A percentile compares a stretch with the other conserved stretches of the same genome.
Evolutionary conservation across 1,139 yeast genomes (phyloP).

Genomic region (Lodderomyces jiufengensis): DNA sequence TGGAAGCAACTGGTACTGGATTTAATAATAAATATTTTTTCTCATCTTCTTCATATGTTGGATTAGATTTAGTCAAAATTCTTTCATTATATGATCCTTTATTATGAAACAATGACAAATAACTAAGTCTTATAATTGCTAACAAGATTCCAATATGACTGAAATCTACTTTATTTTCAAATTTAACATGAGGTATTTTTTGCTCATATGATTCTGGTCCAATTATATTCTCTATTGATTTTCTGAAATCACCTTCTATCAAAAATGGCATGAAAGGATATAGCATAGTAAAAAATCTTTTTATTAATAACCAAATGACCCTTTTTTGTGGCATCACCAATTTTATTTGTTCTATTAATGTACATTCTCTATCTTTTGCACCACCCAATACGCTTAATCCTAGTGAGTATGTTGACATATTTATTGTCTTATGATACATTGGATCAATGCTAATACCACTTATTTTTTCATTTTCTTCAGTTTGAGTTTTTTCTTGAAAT

Average conservation of each 20-base stretch:
- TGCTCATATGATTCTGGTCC: conserved; percentile 24
- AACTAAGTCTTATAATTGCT: conserved; percentile 28
- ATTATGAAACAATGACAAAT: conserved; percentile 34
- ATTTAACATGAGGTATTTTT: conserved; percentile 12
- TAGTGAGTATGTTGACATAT: conserved; percentile 18
- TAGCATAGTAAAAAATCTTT: conserved; percentile 23
- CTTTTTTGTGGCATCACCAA: conserved; percentile 28
- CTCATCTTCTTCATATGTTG: conserved; percentile 17
- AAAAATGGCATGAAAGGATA: conserved; percentile 31
- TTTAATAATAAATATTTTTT: conserved; percentile 32
- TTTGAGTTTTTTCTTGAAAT: conserved; percentile 29
- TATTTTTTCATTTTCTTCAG: conserved; percentile 31
- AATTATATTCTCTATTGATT: conserved; percentile 19
- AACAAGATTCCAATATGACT: conserved; percentile 31
- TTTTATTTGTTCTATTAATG: conserved; percentile 24
- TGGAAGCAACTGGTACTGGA: conserved; percentile 25
- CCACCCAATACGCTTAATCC: conserved; percentile 26
- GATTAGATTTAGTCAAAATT: conserved; percentile 18
- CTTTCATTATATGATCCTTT: conserved; percentile 25
- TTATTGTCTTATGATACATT: conserved; percentile 7
- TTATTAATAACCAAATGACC: conserved; percentile 26
- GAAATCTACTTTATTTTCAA: conserved; percentile 29
- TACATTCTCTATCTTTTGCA: conserved; percentile 22
- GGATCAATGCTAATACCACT: conserved; percentile 16
- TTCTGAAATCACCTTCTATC: conserved; percentile 25